Percentiles rank a stretch among this genome's conserved stretches.
Evolutionary conservation across 768 basidiomycete genomes (phyloP).

Genomic region (Leccinum imitatum): DNA sequence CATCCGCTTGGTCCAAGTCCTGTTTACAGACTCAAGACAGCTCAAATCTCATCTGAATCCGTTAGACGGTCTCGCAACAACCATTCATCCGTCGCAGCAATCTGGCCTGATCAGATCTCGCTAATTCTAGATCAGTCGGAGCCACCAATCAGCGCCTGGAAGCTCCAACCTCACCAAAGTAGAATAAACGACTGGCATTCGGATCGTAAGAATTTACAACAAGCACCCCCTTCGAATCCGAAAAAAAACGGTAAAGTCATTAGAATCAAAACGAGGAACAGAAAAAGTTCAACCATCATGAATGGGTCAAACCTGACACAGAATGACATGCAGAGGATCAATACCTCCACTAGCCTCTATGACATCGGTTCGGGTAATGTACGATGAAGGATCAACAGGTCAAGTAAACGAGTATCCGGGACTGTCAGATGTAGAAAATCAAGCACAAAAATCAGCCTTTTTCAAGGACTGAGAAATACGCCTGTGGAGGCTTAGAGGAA

Average conservation of each 20-base stretch:
- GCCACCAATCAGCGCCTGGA: background rate
- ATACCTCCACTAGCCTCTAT: constrained; percentile 2
- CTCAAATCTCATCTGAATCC: background rate
- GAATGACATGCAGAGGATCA: constrained; percentile 3
- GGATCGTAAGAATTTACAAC: constrained; percentile 20
- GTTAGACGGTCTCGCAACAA: background rate
- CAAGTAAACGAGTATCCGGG: constrained; percentile 10
- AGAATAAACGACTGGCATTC: constrained; percentile 9
- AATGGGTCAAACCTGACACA: background rate
- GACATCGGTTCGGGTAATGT: constrained; percentile 14
- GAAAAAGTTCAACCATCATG: constrained; percentile 3
- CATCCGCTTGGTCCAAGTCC: too few relatives aligned
- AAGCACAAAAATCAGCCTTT: constrained; percentile 22
- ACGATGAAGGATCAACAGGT: constrained; percentile 13
- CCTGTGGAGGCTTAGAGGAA: constrained; percentile 30
- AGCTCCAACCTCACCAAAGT: background rate
- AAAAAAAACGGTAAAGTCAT: constrained; percentile 6
- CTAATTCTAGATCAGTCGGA: background rate
- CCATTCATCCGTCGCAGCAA: background rate
- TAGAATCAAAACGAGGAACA: background rate
- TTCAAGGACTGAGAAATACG: constrained; percentile 1
- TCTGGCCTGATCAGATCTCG: background rate
- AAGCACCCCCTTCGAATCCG: constrained; percentile 16
- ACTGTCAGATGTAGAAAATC: constrained; percentile 17
- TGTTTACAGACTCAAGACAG: background rate